Conservation (phyloP, 2,329 filamentous ascomycete genomes). For the Arthrobotrys conoides region DNA sequence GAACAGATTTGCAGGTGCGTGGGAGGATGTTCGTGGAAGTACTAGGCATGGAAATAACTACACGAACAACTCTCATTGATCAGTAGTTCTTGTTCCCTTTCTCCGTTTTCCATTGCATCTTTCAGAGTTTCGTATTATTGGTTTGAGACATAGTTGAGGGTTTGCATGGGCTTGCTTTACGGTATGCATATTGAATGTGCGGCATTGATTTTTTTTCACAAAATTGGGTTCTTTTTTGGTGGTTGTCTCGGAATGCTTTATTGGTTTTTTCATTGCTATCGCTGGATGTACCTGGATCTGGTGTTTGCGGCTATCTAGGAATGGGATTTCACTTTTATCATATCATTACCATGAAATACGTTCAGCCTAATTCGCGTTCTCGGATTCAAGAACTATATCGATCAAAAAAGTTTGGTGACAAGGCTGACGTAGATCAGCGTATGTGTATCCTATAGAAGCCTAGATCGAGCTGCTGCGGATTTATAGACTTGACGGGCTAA, state of each 20-base stretch:
- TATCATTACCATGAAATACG: conserved; percentile 8
- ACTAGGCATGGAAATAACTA: conserved; percentile 26
- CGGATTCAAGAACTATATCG: background rate
- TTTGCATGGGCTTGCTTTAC: background rate
- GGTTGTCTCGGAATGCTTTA: background rate
- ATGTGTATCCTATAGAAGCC: no score
- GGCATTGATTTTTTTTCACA: conserved; percentile 6
- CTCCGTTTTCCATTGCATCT: background rate
- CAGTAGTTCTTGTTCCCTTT: conserved; percentile 4
- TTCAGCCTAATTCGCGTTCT: background rate
- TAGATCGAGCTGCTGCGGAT: no score
- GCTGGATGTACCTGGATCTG: background rate
- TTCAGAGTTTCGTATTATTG: conserved; percentile 9
- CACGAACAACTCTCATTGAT: conserved; percentile 1
- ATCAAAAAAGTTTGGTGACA: no score
- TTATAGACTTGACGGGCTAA: no score
- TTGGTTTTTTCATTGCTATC: background rate
- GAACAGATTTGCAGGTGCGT: conserved; percentile 84
- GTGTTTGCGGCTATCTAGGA: conserved; percentile 5
- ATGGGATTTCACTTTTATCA: background rate
- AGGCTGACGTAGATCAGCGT: no score
- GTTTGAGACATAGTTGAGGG: background rate
- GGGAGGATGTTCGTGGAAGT: conserved; percentile 84
- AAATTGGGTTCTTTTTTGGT: background rate
- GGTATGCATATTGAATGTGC: conserved; percentile 50